These are phyloP conservation scores for Aspergillus sp. DNA, from an alignment of 2,329 filamentous ascomycete genomes.

Conservation along the genomic window DNA sequence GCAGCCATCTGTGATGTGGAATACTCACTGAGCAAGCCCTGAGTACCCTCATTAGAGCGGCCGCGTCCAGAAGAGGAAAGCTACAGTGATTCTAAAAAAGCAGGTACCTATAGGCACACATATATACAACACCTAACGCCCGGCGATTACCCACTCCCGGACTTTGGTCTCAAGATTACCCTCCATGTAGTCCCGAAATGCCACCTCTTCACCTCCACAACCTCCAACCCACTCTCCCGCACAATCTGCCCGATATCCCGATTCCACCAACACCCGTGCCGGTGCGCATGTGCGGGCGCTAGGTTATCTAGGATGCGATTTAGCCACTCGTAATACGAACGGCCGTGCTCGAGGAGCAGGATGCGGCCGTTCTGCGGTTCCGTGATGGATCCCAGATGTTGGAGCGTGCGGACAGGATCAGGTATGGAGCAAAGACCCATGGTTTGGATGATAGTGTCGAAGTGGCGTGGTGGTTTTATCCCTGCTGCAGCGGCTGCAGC, in stretches of 20 bases:
- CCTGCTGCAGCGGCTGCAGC: neutral
- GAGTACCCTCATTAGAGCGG: too few relatives aligned
- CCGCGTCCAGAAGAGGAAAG: too few relatives aligned
- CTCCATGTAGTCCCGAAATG: constrained; percentile 44
- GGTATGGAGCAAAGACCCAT: constrained; percentile 45
- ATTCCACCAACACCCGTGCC: constrained; percentile 48
- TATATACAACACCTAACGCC: neutral
- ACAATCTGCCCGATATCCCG: constrained; percentile 43
- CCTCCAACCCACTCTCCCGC: constrained; percentile 39
- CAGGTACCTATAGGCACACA: too few relatives aligned
- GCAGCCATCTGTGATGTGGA: too few relatives aligned
- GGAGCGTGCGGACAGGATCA: constrained; percentile 35
- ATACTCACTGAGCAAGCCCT: too few relatives aligned
- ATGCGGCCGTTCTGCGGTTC: constrained; percentile 36
- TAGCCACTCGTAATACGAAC: constrained; percentile 40
- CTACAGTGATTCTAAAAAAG: too few relatives aligned
- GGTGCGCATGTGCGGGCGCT: constrained; percentile 40
- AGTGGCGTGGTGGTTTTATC: constrained; percentile 15
- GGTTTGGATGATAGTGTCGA: constrained; percentile 43
- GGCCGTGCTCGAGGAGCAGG: constrained; percentile 43
- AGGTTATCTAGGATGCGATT: constrained; percentile 41
- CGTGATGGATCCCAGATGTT: constrained; percentile 32
- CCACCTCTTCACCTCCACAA: constrained; percentile 40
- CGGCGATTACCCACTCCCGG: neutral
- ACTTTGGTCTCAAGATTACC: constrained; percentile 30